These are phyloP conservation scores for Magnusiomyces sp. DNA, from an alignment of 1,139 yeast species.

Conservation along the genomic window DNA sequence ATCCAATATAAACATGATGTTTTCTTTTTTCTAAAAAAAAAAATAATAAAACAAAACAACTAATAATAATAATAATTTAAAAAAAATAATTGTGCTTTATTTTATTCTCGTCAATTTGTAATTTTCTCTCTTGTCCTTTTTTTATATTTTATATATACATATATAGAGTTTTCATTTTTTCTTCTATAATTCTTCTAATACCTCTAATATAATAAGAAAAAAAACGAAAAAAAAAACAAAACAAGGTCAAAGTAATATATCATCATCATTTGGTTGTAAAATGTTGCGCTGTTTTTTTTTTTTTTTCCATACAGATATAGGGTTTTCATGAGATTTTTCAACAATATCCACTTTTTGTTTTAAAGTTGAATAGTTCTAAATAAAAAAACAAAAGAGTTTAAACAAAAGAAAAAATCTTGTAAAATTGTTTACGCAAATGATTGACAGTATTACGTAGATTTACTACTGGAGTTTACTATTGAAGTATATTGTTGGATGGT, in stretches of 20 bases:
- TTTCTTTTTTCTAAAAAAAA: too few species aligned
- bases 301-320: background rate
- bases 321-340: too few species aligned
- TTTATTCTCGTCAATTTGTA: background rate
- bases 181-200: background rate
- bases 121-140: background rate
- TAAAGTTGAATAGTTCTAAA: too few species aligned
- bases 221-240: background rate
- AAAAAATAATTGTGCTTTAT: background rate
- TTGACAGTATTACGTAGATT: too few species aligned
- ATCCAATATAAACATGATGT: too few species aligned
- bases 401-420: too few species aligned
- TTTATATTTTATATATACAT: background rate
- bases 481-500: too few species aligned
- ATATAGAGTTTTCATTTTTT: background rate
- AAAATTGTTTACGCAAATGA: too few species aligned
- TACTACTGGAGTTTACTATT: too few species aligned
- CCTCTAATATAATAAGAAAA: background rate
- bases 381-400: too few species aligned
- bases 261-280: background rate
- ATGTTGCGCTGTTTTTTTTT: background rate
- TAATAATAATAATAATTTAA: constrained; percentile 1
- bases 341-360: too few species aligned
- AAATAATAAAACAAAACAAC: background rate
- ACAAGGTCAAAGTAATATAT: background rate